These are phyloP conservation scores for Penicillium sp. DNA, from an alignment of 2,329 filamentous ascomycete species.

Conservation along the genomic window DNA sequence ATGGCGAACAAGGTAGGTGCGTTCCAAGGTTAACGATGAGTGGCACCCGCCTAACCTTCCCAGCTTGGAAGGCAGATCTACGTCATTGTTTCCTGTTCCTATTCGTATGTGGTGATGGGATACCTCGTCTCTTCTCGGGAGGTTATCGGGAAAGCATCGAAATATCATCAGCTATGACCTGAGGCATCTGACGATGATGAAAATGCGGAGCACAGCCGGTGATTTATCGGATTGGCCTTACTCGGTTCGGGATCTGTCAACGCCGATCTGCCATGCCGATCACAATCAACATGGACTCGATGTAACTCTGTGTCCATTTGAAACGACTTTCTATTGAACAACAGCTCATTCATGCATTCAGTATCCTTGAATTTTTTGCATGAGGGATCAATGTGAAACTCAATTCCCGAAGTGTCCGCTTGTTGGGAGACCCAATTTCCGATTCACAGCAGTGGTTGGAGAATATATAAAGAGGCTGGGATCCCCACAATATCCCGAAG, in stretches of 20 bases:
- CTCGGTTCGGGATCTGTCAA: neutral
- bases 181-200: neutral
- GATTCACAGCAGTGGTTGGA: neutral
- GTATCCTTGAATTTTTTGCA: neutral
- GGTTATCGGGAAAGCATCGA: neutral
- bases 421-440: neutral
- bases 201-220: neutral
- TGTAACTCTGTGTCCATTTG: neutral
- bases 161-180: neutral
- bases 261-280: neutral
- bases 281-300: neutral
- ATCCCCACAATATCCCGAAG: neutral
- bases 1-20: no score
- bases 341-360: neutral
- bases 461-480: neutral
- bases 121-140: neutral
- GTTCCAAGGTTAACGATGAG: no score
- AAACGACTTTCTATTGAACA: neutral
- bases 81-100: neutral
- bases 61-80: neutral
- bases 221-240: neutral
- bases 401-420: neutral
- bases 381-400: neutral
- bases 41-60: neutral
- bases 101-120: neutral